A percentile compares a stretch with the other conserved stretches of the same genome.
phyloP scores from a whole-genome alignment of 371 early-diverging fungal genomes.

The Phascolomyces articulosus region DNA sequence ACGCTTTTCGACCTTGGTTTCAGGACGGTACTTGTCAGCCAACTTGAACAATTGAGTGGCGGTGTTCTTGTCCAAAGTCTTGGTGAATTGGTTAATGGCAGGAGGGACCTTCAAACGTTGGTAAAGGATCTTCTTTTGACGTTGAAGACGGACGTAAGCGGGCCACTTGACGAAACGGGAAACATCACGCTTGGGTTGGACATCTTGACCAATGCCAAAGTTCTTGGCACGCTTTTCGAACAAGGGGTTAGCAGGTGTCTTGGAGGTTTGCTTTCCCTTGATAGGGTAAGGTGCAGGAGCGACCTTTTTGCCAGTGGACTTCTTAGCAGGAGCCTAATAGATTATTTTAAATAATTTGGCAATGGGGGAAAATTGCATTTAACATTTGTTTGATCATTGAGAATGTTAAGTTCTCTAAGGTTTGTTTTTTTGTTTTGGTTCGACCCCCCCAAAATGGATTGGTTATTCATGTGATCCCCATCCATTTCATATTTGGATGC shows the following conservation, averaged over 20 bases:
- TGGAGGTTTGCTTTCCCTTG: slow-evolving; percentile 71
- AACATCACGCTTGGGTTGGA: slow-evolving; percentile 95
- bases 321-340: slow-evolving; percentile 46
- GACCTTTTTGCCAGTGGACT: slow-evolving; percentile 86
- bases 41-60: slow-evolving; percentile 97
- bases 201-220: slow-evolving; percentile 91
- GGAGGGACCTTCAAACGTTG: slow-evolving; percentile 99
- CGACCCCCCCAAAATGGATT: neutral
- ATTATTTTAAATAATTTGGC: neutral
- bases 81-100: slow-evolving; percentile 99
- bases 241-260: slow-evolving; percentile 84
- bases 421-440: no score
- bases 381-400: no score
- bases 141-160: slow-evolving; percentile 95
- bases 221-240: slow-evolving; percentile 92
- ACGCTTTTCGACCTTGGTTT: slow-evolving; percentile 96
- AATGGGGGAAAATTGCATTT: neutral
- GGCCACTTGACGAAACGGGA: slow-evolving; percentile 98
- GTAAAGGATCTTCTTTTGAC: slow-evolving; percentile 95
- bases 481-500: neutral
- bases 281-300: slow-evolving; percentile 88
- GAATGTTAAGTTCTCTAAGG: no score
- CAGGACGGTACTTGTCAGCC: slow-evolving; percentile 98
- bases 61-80: slow-evolving; percentile 96
- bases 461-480: neutral